Percentiles rank a stretch among this genome's conserved stretches.
These are phyloP conservation scores for Chamaecyparis obtusa DNA, from an alignment of 75 land plant species.

Conservation along the genomic window DNA sequence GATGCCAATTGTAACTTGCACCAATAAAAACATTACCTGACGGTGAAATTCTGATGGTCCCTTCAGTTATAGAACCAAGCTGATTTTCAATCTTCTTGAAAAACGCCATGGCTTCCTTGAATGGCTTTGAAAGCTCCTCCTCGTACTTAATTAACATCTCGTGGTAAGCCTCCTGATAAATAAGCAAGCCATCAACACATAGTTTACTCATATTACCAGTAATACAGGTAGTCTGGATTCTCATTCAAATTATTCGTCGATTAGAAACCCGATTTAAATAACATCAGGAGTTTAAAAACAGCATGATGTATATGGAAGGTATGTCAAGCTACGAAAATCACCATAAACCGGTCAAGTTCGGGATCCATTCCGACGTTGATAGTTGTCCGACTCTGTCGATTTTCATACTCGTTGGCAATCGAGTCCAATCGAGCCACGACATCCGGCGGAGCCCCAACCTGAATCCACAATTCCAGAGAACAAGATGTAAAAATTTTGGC, in stretches of 20 bases:
- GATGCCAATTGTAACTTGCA: not conserved
- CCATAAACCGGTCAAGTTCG: constrained; percentile 92
- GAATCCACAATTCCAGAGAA: not conserved
- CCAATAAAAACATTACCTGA: constrained; percentile 8
- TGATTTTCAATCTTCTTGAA: constrained; percentile 57
- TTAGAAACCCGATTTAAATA: no score
- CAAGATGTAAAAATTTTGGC: not conserved
- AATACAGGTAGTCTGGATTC: not conserved
- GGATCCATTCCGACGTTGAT: constrained; percentile 64
- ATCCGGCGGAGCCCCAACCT: constrained; percentile 81
- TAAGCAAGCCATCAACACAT: not conserved
- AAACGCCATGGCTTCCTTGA: constrained; percentile 85
- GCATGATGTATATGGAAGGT: not conserved
- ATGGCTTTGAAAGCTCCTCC: constrained; percentile 79
- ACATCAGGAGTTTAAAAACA: no score
- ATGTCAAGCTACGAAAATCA: not conserved
- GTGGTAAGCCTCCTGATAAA: constrained; percentile 59
- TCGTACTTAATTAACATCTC: constrained; percentile 75
- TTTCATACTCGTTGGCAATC: constrained; percentile 30
- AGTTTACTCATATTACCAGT: not conserved
- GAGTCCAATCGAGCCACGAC: constrained; percentile 63
- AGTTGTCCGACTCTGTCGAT: constrained; percentile 4
- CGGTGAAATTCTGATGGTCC: not conserved
- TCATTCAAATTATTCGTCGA: not conserved
- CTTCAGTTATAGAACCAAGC: constrained; percentile 51